These are phyloP conservation scores for Penicillium ucsense DNA, from an alignment of 495 filamentous ascomycete genomes.

Conservation along the genomic window DNA sequence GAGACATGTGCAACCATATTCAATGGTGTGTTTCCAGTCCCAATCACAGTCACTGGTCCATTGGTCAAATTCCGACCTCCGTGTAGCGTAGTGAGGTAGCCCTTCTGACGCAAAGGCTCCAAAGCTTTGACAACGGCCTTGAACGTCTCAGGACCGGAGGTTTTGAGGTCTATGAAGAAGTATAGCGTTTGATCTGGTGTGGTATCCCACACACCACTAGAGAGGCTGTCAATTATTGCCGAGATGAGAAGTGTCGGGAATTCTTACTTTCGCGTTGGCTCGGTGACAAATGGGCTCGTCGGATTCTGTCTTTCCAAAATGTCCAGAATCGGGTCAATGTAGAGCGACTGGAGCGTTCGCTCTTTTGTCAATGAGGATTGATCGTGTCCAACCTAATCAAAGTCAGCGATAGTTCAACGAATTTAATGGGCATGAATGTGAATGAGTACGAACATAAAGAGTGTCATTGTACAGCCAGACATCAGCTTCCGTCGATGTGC, in stretches of 20 bases:
- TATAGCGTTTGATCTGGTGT: constrained; percentile 51
- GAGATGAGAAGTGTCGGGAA: background rate
- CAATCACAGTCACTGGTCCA: constrained; percentile 66
- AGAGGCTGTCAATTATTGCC: background rate
- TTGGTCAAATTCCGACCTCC: constrained; percentile 34
- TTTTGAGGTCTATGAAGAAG: constrained; percentile 68
- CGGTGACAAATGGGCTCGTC: constrained; percentile 23
- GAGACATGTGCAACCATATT: constrained; percentile 42
- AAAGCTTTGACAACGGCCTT: constrained; percentile 52
- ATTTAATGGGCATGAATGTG: background rate
- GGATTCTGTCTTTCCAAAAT: constrained; percentile 44
- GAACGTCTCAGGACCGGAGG: constrained; percentile 38
- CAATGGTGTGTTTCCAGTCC: constrained; percentile 70
- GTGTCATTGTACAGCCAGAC: constrained; percentile 72
- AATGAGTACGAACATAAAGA: constrained; percentile 33
- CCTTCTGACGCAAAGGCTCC: constrained; percentile 50
- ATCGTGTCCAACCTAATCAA: constrained; percentile 43
- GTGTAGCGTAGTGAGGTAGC: constrained; percentile 50
- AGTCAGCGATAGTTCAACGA: background rate
- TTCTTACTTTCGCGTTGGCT: constrained; percentile 32
- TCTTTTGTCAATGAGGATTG: constrained; percentile 38
- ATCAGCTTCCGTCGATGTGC: constrained; percentile 71
- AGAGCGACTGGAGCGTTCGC: constrained; percentile 45
- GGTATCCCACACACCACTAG: constrained; percentile 38
- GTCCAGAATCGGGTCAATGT: constrained; percentile 46